Evolutionary conservation across 2,329 filamentous ascomycete species (phyloP).

Genomic region (Aspergillus arachidicola): DNA sequence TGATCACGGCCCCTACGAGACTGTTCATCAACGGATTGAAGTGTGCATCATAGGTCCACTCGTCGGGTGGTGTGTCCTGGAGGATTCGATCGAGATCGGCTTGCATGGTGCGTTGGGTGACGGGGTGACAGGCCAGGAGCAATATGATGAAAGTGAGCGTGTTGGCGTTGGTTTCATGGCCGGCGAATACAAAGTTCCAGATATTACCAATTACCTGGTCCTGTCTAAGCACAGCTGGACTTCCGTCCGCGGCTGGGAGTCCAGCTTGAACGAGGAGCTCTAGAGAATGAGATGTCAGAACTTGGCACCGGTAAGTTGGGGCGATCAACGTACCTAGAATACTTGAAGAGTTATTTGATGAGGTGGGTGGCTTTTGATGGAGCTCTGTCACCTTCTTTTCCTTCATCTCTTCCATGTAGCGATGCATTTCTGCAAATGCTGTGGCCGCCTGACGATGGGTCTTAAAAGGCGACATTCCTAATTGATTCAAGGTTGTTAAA

Average conservation of each 20-base stretch:
- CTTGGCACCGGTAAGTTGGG: too few species aligned
- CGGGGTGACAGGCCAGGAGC: constrained; percentile 5
- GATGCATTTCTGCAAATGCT: too few species aligned
- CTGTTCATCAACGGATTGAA: neutral
- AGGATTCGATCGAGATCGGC: constrained; percentile 3
- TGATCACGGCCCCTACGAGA: constrained; percentile 2
- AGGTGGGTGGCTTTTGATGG: too few species aligned
- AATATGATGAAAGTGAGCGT: constrained; percentile 7
- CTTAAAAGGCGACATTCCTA: too few species aligned
- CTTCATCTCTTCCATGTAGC: too few species aligned
- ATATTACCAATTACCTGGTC: constrained; percentile 1
- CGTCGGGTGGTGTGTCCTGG: neutral
- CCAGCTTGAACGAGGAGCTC: neutral
- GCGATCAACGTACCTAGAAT: too few species aligned
- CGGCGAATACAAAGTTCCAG: constrained; percentile 2
- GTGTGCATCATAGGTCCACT: constrained; percentile 5
- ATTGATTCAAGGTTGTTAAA: too few species aligned
- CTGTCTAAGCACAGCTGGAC: neutral
- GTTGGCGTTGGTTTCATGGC: constrained; percentile 8
- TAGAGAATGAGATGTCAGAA: neutral
- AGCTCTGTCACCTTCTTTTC: too few species aligned
- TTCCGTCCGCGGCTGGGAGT: neutral
- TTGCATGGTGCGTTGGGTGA: neutral
- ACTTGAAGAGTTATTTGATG: too few species aligned
- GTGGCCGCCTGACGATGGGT: too few species aligned